Evolutionary conservation across 2,329 filamentous ascomycete species (phyloP), one percentile per base, ranked within the genome.

Genomic region (Sclerotinia subarctica): DNA sequence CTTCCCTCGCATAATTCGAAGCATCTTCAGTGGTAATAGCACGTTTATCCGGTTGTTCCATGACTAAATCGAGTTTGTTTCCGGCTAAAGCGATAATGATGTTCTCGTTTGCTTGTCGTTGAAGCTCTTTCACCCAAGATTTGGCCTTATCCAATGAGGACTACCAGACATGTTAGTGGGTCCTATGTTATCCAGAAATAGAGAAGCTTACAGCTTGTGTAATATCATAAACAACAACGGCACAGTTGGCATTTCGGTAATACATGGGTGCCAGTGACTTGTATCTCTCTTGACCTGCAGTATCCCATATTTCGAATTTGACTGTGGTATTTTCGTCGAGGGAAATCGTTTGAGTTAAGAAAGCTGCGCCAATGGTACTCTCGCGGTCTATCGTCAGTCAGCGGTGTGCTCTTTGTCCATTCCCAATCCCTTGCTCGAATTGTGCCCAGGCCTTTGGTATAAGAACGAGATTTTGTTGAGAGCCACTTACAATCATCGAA

Each of bases 231-330:
- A 99, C 95, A 60, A 99, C 94, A 44, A 99, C 94, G 69, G 96
- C 95, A 82, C 95, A 98, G 87, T 99, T 98, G 75, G 96, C 96
- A 80, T 99, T 99, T 76, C 96, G 86, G 83, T 99, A 99, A 85
- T 99, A 99, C 95, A 99, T 99, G 76, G 95, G 95, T 46, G 95
- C 95, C 73, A 99, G 85, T 17, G 95, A 98, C 85, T 98, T 98
- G 87, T 98, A 99, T 78, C 96, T 89, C 82, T 99, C 95, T 83
- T 99, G 95, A 72, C 95, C 95, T 72, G 95, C 95, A 13, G 95
- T 99, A 81, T 97, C 94, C 94, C 95, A 99, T 79, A 99, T 99
- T 82, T 99, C 95, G 78, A 99, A 99, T 85, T 99, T 99, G 81
- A 99, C 94, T 68, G 95, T 99, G 69, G 95, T 98, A 81, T 89